These are phyloP conservation scores for Ailanthus altissimus DNA, from an alignment of 345 rosid genomes.

Conservation along the genomic window DNA sequence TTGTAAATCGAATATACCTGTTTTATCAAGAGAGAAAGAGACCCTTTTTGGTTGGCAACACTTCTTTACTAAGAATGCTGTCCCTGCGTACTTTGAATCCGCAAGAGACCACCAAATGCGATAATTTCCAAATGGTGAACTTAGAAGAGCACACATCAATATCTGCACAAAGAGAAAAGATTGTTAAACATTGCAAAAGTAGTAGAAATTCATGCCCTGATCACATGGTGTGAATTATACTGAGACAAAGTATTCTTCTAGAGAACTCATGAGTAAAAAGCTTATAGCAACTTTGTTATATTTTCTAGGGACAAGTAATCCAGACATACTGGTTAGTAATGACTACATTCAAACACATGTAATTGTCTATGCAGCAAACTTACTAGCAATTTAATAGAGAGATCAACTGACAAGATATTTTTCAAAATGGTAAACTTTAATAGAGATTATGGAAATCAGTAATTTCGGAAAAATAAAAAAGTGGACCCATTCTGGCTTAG, in stretches of 20 bases:
- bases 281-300: too few species aligned
- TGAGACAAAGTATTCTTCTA: background rate
- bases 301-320: too few species aligned
- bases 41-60: conserved; percentile 65
- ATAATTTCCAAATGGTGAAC: conserved; percentile 72
- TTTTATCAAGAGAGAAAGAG: conserved; percentile 66
- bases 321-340: too few species aligned
- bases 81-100: conserved; percentile 95
- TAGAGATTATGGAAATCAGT: too few species aligned
- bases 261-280: too few species aligned
- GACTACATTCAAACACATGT: too few species aligned
- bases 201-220: conserved; percentile 4
- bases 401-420: too few species aligned
- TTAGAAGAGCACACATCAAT: conserved; percentile 74
- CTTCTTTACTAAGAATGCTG: conserved; percentile 84
- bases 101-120: conserved; percentile 97
- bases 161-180: conserved; percentile 47
- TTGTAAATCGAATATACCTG: conserved; percentile 49
- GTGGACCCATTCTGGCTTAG: too few species aligned
- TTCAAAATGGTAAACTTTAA: too few species aligned
- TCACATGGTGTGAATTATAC: conserved; percentile 3
- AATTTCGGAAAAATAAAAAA: too few species aligned
- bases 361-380: too few species aligned
- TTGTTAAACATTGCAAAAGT: background rate
- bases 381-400: too few species aligned